Evolutionary conservation across 768 basidiomycete species (phyloP).

Genomic region (Trametes cubensis): DNA sequence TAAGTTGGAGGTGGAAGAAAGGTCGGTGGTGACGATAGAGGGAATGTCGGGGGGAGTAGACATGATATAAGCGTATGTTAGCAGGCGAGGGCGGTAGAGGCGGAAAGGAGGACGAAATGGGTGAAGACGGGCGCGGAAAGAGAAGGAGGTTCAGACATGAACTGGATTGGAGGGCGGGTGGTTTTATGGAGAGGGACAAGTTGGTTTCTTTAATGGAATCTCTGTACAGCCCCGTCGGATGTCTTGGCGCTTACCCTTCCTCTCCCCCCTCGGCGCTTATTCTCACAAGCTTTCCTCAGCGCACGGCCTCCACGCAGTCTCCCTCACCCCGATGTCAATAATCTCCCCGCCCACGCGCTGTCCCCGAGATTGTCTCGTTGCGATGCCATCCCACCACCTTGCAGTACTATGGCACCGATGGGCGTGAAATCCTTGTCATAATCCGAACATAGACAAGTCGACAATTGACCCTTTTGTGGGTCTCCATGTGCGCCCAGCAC

Average conservation of each 20-base stretch:
- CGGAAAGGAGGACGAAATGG: not conserved
- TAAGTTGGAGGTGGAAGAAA: constrained; percentile 27
- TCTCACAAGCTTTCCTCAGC: not conserved
- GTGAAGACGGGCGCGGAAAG: constrained; percentile 3
- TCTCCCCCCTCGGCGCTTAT: too few relatives aligned
- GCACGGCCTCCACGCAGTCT: not conserved
- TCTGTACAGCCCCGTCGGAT: not conserved
- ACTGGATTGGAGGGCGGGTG: constrained; percentile 1
- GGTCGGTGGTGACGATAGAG: constrained; percentile 29
- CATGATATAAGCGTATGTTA: constrained; percentile 10
- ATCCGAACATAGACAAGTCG: not conserved
- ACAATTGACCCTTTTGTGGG: constrained; percentile 5
- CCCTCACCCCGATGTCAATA: too few relatives aligned
- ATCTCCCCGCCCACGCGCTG: not conserved
- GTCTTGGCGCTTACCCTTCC: constrained; percentile 4
- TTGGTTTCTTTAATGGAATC: not conserved
- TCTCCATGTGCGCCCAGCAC: not conserved
- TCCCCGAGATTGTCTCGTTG: not conserved
- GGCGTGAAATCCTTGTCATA: not conserved
- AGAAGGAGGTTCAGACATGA: constrained; percentile 1
- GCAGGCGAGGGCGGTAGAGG: not conserved
- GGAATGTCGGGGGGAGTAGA: constrained; percentile 20
- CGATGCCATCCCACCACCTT: not conserved
- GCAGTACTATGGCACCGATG: not conserved
- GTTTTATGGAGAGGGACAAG: constrained; percentile 4